Base-by-base conservation (phyloP, 495 filamentous ascomycete genomes). In the Penicillium macrosclerotiorum region DNA sequence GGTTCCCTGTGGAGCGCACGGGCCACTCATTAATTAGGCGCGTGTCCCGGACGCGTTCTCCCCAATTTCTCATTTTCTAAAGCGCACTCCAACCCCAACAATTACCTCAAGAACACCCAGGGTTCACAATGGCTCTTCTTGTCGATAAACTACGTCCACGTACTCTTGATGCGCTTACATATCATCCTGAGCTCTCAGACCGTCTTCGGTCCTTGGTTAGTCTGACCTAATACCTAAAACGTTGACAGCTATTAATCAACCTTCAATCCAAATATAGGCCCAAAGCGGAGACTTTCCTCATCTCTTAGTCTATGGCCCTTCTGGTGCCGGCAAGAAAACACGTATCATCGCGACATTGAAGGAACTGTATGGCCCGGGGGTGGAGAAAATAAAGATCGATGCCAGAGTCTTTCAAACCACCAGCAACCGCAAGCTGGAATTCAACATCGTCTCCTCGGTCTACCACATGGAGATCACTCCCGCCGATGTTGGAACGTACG, bases 391-490 rank as follows among this genome's bases (percentile, higher is more conserved):
- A 74, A 95, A 95, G 69, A 93, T 96, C 72, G 91, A 96, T 62
- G 85, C 89, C 16, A 86, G 93, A 51, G 84, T 96, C 41, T 98
- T 97, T 77, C 90, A 95, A 65, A 96, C 93, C 1, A 92, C 83
- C 14, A 84, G 83, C 61, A 96, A 95, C 67, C 90, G 93, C 55
- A 98, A 97, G 65, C 82, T 97, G 46, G 93, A 98, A 70, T 98
- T 98, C 77, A 98, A 94, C 71, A 95, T 97, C 49, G 94, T 97
- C 35, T 79, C 90, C 19, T 95, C 90, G 0, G 80, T 95, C 35
- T 97, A 98, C 70, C 93, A 98, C 57, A 83, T 98, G 48, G 93
- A 98, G 63, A 98, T 98, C 59, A 98, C 93, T 2, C 93, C 93
- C 1, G 92, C 89, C 1, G 93, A 98, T 56, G 92, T 98, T n/a